phyloP scores from a whole-genome alignment of 179 eudicot genomes.

The Silene vulgaris region DNA sequence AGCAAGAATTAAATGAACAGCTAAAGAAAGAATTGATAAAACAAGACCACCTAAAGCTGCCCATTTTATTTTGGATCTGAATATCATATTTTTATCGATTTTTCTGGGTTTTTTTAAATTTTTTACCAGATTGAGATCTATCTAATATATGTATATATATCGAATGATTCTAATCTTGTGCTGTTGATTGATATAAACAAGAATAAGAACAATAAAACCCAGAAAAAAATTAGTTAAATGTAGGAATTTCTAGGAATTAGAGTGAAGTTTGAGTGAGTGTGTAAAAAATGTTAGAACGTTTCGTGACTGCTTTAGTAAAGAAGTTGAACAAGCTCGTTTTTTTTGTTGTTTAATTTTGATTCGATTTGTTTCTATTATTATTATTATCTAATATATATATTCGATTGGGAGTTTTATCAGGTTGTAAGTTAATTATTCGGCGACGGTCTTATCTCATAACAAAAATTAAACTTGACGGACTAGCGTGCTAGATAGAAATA shows the following conservation, averaged over 20 bases:
- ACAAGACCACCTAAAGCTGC: conserved; percentile 73
- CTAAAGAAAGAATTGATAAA: conserved; percentile 60
- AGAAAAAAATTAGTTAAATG: background rate
- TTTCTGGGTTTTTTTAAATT: background rate
- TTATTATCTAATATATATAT: too few relatives aligned
- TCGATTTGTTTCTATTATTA: too few relatives aligned
- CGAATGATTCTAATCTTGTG: background rate
- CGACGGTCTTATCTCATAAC: too few relatives aligned
- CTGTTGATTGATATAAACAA: background rate
- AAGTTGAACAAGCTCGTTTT: too few relatives aligned
- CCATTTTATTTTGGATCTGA: conserved; percentile 89
- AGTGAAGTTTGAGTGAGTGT: too few relatives aligned
- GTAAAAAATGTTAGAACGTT: too few relatives aligned
- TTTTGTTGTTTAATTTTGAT: too few relatives aligned
- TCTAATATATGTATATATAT: background rate
- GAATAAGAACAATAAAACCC: background rate
- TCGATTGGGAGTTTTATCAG: too few relatives aligned
- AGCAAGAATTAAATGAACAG: conserved; percentile 74
- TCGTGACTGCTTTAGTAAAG: too few relatives aligned
- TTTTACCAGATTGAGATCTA: conserved; percentile 20
- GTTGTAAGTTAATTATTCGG: too few relatives aligned
- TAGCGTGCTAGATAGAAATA: too few relatives aligned
- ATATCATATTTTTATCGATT: conserved; percentile 30
- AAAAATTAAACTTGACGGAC: too few relatives aligned
- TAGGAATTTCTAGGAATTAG: background rate